A percentile compares a stretch with the other conserved stretches of the same genome.
These are phyloP conservation scores for Chaetothyriales sp. DNA, from an alignment of 2,329 filamentous ascomycete genomes.

Conservation along the genomic window DNA sequence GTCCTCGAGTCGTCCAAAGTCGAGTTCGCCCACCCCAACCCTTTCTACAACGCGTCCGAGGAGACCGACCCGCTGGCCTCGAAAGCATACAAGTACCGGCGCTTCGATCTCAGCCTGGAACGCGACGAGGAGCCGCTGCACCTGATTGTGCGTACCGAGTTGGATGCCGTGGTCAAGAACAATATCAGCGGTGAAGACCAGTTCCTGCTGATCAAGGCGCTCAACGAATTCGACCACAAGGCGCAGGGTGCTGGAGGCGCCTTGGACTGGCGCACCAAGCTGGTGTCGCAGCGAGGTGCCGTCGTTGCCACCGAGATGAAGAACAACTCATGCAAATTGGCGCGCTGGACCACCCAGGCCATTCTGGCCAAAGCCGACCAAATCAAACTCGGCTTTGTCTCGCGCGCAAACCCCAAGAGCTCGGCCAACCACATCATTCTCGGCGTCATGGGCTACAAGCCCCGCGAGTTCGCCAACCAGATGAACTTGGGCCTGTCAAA, in stretches of 20 bases:
- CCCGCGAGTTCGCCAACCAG: constrained; percentile 86
- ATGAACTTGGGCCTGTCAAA: constrained; percentile 97
- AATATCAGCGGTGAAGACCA: constrained; percentile 83
- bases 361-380: constrained; percentile 94
- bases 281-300: constrained; percentile 85
- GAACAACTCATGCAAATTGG: constrained; percentile 99
- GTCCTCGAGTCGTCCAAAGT: constrained; percentile 71
- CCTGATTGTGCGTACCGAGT: constrained; percentile 82
- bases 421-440: constrained; percentile 91
- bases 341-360: constrained; percentile 91
- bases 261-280: constrained; percentile 91
- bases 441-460: constrained; percentile 94
- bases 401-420: constrained; percentile 77
- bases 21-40: constrained; percentile 76
- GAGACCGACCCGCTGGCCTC: constrained; percentile 87
- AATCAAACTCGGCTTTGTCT: constrained; percentile 98
- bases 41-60: constrained; percentile 89
- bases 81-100: constrained; percentile 96
- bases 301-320: constrained; percentile 99
- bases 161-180: constrained; percentile 94
- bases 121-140: constrained; percentile 83
- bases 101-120: constrained; percentile 87
- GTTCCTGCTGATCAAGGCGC: constrained; percentile 78
- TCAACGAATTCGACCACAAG: constrained; percentile 99
- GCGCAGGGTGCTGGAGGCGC: constrained; percentile 88